Evolutionary conservation across 805 yeast genomes (phyloP).

Genomic region (Komagataella mondaviorum): DNA sequence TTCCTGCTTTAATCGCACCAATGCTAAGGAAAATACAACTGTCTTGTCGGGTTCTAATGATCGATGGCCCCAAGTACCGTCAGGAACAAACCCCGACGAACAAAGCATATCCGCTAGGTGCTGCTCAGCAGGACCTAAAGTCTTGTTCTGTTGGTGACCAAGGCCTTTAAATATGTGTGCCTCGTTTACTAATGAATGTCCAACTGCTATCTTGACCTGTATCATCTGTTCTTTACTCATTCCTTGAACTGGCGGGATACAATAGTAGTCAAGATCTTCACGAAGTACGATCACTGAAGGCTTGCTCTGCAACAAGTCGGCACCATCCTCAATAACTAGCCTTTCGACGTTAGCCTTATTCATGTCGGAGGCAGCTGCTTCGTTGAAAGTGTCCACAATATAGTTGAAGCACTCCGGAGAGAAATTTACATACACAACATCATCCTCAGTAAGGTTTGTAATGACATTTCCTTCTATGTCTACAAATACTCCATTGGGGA

Average conservation of each 20-base stretch:
- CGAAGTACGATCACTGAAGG: slow-evolving; percentile 87
- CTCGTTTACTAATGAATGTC: slow-evolving; percentile 45
- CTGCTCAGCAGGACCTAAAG: slow-evolving; percentile 81
- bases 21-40: slow-evolving; percentile 71
- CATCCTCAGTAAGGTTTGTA: slow-evolving; percentile 66
- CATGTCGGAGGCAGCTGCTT: slow-evolving; percentile 33
- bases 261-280: slow-evolving; percentile 89
- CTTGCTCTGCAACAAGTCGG: slow-evolving; percentile 57
- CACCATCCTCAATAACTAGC: slow-evolving; percentile 20
- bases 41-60: slow-evolving; percentile 81
- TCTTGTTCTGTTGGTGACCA: slow-evolving; percentile 41
- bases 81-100: slow-evolving; percentile 62
- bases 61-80: slow-evolving; percentile 78
- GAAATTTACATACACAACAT: slow-evolving; percentile 71
- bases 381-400: slow-evolving; percentile 57
- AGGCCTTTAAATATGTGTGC: slow-evolving; percentile 67
- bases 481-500: slow-evolving; percentile 83
- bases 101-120: slow-evolving; percentile 92
- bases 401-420: slow-evolving; percentile 81
- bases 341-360: slow-evolving; percentile 11
- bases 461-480: slow-evolving; percentile 69
- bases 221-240: slow-evolving; percentile 46
- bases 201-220: slow-evolving; percentile 59
- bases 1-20: slow-evolving; percentile 40
- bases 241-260: slow-evolving; percentile 63